A percentile compares a stretch with the other conserved stretches of the same genome.
Conservation (phyloP, 306 rosid species). For the Luffa acutangula region DNA sequence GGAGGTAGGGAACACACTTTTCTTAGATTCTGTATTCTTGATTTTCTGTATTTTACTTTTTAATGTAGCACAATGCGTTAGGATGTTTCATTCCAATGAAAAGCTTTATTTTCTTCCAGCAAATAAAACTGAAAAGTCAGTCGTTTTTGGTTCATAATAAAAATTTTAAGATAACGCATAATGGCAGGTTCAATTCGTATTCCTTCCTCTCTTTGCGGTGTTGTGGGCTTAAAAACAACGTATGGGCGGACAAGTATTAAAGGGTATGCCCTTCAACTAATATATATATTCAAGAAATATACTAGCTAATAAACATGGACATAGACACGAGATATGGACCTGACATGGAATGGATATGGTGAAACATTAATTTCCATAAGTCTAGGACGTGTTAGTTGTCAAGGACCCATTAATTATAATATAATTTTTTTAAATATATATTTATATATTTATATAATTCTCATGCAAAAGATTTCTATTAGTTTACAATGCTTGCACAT, state of each 20-base stretch:
- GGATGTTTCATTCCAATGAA: background rate
- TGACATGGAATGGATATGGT: background rate
- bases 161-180: conserved; percentile 16
- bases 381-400: background rate
- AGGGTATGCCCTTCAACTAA: conserved; percentile 52
- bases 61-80: background rate
- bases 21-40: conserved; percentile 13
- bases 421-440: too few species aligned
- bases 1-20: conserved; percentile 64
- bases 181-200: conserved; percentile 88
- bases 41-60: conserved; percentile 5
- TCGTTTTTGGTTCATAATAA: background rate
- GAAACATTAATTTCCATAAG: too few species aligned
- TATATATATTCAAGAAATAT: background rate
- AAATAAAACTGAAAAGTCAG: background rate
- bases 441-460: too few species aligned
- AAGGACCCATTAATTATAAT: background rate
- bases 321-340: background rate
- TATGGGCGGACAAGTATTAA: conserved; percentile 63
- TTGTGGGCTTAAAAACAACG: conserved; percentile 83
- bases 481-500: background rate
- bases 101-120: background rate
- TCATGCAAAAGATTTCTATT: background rate
- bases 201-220: conserved; percentile 96
- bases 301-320: background rate